These are phyloP conservation scores for Ziziphus jujuba DNA, from an alignment of 306 rosid genomes.

Conservation along the genomic window DNA sequence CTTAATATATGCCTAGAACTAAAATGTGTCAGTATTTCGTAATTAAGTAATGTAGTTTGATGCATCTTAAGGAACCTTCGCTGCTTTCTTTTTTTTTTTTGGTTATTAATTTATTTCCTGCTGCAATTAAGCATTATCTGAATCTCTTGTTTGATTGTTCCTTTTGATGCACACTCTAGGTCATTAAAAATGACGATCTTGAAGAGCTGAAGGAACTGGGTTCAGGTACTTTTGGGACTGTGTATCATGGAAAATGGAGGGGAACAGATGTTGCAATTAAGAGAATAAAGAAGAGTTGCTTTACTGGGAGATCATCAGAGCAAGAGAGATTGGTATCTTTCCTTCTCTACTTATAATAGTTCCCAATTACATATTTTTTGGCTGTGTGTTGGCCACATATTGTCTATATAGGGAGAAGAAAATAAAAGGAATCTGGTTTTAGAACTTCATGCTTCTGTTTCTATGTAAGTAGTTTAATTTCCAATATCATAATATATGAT, in stretches of 20 bases:
- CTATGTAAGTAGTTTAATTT: neutral
- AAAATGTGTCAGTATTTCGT: too few species aligned
- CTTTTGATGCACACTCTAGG: conserved; percentile 34
- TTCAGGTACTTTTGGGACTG: conserved; percentile 85
- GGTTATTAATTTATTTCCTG: too few species aligned
- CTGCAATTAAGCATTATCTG: neutral
- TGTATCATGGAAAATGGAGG: conserved; percentile 86
- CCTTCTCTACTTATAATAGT: neutral
- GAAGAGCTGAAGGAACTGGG: conserved; percentile 82
- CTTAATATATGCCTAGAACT: too few species aligned
- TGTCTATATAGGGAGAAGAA: too few species aligned
- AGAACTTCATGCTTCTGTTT: too few species aligned
- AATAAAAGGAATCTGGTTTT: neutral
- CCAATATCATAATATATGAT: neutral
- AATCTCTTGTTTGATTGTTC: conserved; percentile 12
- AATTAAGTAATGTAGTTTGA: too few species aligned
- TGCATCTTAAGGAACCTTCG: too few species aligned
- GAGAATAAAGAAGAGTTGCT: conserved; percentile 76
- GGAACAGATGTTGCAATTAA: conserved; percentile 88
- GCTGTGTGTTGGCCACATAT: neutral
- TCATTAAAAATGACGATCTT: conserved; percentile 79
- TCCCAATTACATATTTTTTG: neutral
- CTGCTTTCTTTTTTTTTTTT: too few species aligned
- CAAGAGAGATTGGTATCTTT: conserved; percentile 68
- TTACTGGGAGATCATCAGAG: conserved; percentile 69